These are phyloP conservation scores for Macroventuria anomochaeta DNA, from an alignment of 2,329 filamentous ascomycete genomes.

Conservation along the genomic window DNA sequence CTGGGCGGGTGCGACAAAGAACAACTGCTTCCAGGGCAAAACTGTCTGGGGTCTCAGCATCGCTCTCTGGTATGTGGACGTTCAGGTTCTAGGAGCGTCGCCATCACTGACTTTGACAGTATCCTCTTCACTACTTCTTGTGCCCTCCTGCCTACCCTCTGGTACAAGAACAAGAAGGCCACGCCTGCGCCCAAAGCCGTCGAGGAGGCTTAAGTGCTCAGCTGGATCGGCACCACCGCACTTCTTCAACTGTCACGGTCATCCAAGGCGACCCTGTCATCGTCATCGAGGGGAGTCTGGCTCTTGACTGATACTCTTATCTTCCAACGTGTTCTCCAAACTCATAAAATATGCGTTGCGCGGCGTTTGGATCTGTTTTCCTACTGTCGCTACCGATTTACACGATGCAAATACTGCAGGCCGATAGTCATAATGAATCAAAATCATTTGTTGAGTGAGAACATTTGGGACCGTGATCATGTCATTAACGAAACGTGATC, in stretches of 20 bases:
- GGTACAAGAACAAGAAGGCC: slow-evolving; percentile 58
- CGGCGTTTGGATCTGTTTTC: slow-evolving; percentile 26
- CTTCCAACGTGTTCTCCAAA: not conserved
- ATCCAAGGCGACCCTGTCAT: not conserved
- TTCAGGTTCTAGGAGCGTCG: too few relatives aligned
- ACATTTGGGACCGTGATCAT: too few relatives aligned
- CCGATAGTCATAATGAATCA: slow-evolving; percentile 21
- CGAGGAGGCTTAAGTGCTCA: slow-evolving; percentile 40
- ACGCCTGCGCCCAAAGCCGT: slow-evolving; percentile 45
- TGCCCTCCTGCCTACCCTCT: slow-evolving; percentile 56
- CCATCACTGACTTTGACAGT: slow-evolving; percentile 38
- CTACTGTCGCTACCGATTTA: slow-evolving; percentile 17
- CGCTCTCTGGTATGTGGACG: slow-evolving; percentile 66
- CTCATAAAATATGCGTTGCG: slow-evolving; percentile 27
- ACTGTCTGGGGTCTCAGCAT: slow-evolving; percentile 86
- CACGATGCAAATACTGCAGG: slow-evolving; percentile 13
- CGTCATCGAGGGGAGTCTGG: not conserved
- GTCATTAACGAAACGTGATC: too few relatives aligned
- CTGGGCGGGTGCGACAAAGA: slow-evolving; percentile 66
- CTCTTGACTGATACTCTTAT: not conserved
- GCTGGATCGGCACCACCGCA: too few relatives aligned
- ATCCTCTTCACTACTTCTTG: slow-evolving; percentile 56
- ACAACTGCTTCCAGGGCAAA: slow-evolving; percentile 84
- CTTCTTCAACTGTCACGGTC: too few relatives aligned
- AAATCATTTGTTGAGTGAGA: slow-evolving; percentile 6